Evolutionary conservation across 176 grass and related monocot species (phyloP).

Genomic region (Leersia perrieri): DNA sequence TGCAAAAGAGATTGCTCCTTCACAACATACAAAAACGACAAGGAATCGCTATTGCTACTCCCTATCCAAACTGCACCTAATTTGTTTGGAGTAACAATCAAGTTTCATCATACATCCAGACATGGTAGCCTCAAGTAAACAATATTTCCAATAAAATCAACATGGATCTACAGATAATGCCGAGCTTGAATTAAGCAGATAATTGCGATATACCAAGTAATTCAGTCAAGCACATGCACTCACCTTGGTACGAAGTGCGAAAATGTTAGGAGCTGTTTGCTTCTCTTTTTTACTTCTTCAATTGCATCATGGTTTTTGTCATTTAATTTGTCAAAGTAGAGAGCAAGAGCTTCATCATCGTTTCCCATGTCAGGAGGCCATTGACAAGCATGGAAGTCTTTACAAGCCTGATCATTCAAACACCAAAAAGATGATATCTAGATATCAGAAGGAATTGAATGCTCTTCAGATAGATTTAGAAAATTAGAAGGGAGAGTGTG

Average conservation of each 20-base stretch:
- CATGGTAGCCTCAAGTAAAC: neutral
- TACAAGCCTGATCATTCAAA: conserved; percentile 68
- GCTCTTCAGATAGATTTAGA: neutral
- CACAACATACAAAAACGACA: too few species aligned
- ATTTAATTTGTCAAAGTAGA: conserved; percentile 88
- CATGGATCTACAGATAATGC: neutral
- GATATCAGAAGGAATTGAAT: neutral
- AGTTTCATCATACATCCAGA: neutral
- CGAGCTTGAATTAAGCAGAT: conserved; percentile 1
- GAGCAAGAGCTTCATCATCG: conserved; percentile 67
- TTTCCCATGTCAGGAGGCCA: conserved; percentile 66
- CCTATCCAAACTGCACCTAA: too few species aligned
- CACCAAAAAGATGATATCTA: neutral
- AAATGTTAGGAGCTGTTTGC: conserved; percentile 80
- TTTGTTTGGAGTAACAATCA: neutral
- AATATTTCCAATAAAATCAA: neutral
- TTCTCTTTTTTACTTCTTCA: conserved; percentile 70
- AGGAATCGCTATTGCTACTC: too few species aligned
- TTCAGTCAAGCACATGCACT: conserved; percentile 16
- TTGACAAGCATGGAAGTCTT: conserved; percentile 87
- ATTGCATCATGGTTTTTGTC: conserved; percentile 66
- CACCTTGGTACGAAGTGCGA: conserved; percentile 97
- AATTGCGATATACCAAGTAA: neutral
- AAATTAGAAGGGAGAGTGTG: neutral
- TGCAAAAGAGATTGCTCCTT: too few species aligned